Percentiles rank a stretch among this genome's conserved stretches.
Evolutionary conservation across 805 yeast genomes (phyloP).

Genomic region (Suhomyces kilbournensis): DNA sequence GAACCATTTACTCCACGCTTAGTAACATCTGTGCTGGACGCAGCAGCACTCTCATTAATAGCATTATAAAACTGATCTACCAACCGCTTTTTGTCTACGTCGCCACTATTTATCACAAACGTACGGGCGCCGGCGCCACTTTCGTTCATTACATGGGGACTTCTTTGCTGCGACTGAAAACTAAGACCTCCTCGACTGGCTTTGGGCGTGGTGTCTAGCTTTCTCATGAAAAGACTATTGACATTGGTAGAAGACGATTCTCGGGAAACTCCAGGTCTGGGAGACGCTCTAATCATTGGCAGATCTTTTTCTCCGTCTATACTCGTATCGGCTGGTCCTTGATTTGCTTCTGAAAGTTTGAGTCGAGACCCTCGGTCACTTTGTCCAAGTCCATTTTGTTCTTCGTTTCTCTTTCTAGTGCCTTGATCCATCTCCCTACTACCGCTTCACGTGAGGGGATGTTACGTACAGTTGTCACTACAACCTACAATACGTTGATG

Average conservation of each 20-base stretch:
- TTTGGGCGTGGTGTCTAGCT: not conserved
- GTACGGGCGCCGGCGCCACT: conserved; percentile 4
- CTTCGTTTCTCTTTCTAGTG: not conserved
- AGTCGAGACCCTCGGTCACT: not conserved
- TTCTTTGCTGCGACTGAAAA: conserved; percentile 7
- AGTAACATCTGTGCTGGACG: conserved; percentile 2
- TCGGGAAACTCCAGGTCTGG: not conserved
- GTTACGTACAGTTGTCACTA: not conserved
- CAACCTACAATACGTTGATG: not conserved
- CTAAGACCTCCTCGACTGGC: conserved; percentile 4
- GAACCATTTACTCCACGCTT: not conserved
- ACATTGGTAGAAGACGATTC: conserved; percentile 2
- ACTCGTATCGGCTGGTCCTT: not conserved
- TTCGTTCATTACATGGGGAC: conserved; percentile 5
- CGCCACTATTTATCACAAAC: conserved; percentile 1
- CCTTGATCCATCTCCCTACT: not conserved
- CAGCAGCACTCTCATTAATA: conserved; percentile 14
- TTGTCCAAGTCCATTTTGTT: not conserved
- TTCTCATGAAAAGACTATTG: conserved; percentile 9
- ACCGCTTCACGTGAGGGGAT: not conserved
- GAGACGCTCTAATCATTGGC: not conserved
- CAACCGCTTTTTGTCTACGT: conserved; percentile 28
- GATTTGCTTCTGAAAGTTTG: not conserved
- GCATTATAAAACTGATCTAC: conserved; percentile 41
- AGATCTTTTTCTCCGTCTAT: not conserved